Evolutionary conservation across 1,139 yeast genomes (phyloP).

Genomic region (Suhomyces bokatorum): DNA sequence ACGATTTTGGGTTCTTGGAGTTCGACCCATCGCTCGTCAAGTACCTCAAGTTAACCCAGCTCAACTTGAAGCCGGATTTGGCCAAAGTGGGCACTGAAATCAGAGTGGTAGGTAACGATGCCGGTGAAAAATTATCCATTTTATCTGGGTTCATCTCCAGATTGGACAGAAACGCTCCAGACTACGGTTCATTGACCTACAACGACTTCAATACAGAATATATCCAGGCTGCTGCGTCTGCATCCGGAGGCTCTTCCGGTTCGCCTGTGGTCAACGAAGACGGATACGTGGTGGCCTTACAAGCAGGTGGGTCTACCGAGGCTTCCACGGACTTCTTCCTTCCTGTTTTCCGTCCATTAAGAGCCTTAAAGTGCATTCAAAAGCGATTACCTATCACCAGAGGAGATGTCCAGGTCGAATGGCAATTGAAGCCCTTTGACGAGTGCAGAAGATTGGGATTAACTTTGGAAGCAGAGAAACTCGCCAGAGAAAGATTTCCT

Average conservation of each 20-base stretch:
- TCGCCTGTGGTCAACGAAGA: constrained; percentile 90
- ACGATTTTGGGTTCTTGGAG: constrained; percentile 78
- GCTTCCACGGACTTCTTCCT: constrained; percentile 92
- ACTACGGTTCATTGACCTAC: constrained; percentile 85
- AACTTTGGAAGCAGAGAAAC: constrained; percentile 69
- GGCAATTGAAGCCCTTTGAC: constrained; percentile 85
- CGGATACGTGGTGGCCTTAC: constrained; percentile 87
- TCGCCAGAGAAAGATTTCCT: constrained; percentile 70
- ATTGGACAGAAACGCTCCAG: constrained; percentile 92
- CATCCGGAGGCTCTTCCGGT: constrained; percentile 95
- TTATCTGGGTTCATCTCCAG: constrained; percentile 88
- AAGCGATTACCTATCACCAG: constrained; percentile 57
- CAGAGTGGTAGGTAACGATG: constrained; percentile 94
- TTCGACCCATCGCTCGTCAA: constrained; percentile 73
- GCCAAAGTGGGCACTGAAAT: constrained; percentile 91
- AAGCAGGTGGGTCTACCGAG: constrained; percentile 91
- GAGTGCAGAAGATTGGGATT: constrained; percentile 88
- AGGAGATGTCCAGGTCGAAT: constrained; percentile 84
- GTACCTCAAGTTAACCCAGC: constrained; percentile 68
- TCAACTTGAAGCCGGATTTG: constrained; percentile 73
- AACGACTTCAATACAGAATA: constrained; percentile 95
- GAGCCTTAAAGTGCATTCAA: constrained; percentile 80
- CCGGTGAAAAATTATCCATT: constrained; percentile 90
- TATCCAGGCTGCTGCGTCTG: constrained; percentile 95
- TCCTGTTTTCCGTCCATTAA: constrained; percentile 78